Evolutionary conservation across 768 basidiomycete species (phyloP), one percentile per base, ranked within the genome.

Genomic region (Cystobasidium ongulense): DNA sequence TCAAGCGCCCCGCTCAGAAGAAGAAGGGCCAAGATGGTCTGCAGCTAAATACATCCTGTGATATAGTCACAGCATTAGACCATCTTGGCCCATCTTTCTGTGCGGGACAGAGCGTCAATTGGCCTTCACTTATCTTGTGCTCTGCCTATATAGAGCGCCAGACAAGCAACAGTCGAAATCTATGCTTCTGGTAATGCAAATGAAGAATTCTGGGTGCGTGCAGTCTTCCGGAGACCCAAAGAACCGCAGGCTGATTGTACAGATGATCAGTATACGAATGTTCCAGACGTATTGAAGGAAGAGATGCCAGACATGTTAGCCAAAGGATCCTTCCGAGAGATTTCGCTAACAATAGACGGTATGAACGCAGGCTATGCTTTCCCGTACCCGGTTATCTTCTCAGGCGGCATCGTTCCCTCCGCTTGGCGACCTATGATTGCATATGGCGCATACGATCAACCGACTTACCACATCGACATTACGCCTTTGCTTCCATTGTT

Each of bases 351-450:
- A 23, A 82, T 88, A 3, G 43, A 88, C 63, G 84, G 84, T 13
- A 81, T 81, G 70, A 78, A 87, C 1, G 87, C 87, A 13, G 87
- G 85, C 2, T 81, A 83, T 5, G 86, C 83, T 0, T 86, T 87
- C 81, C 87, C 87, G 33, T 87, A 85, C 38, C 82, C 83, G 0
- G 83, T 84, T 21, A 86, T 90, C 52, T 91, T 90, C 78, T 90
- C 89, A 0, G 90, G 90, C 41, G 75, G 73, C n/a, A 85, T 90
- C 74, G 83, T 86, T 15, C 90, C 89, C 0, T 77, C 85, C 0
- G 84, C 86, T 35, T 90, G 90, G 89, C 85, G 87, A 62, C 89
- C 89, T 0, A 89, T 90, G 79, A 84, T 88, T 0, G 86, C 89
- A 0, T 90, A 90, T 74, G 88, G 89, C 11, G 88, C 89, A 1